phyloP scores from a whole-genome alignment of 2,329 filamentous ascomycete genomes.

The Ceratocystis diversiconidia region DNA sequence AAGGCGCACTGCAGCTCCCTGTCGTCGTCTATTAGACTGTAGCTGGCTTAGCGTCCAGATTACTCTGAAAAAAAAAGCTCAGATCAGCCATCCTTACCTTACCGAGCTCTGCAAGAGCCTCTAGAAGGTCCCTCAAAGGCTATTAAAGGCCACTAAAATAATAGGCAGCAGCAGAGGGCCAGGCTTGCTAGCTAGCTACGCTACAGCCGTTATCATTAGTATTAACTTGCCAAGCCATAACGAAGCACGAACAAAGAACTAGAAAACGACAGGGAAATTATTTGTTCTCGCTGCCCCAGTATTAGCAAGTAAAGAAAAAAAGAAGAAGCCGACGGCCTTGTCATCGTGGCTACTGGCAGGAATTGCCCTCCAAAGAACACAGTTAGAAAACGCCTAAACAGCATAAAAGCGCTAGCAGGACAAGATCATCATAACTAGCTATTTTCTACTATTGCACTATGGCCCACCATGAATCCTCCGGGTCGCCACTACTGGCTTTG shows the following conservation, averaged over 20 bases:
- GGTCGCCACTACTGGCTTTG: conserved; percentile 7
- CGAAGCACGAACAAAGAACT: background rate
- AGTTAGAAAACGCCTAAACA: background rate
- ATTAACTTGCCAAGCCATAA: background rate
- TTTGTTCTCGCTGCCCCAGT: background rate
- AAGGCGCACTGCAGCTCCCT: background rate
- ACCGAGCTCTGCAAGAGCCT: background rate
- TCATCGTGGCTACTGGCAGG: background rate
- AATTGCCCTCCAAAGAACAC: no score
- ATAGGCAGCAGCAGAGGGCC: background rate
- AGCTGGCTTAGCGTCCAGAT: background rate
- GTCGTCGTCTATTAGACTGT: background rate
- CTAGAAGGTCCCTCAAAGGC: background rate
- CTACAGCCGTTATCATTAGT: background rate
- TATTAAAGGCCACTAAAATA: background rate
- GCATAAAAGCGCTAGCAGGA: background rate
- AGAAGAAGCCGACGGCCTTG: background rate
- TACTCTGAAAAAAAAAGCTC: background rate
- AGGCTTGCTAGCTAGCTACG: background rate
- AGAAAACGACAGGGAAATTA: no score
- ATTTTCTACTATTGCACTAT: background rate
- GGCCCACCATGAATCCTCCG: conserved; percentile 13
- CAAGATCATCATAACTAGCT: background rate
- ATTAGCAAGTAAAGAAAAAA: background rate
- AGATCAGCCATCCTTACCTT: background rate